phyloP scores from a whole-genome alignment of 768 basidiomycete species.

The Leucocoprinus leucothites region DNA sequence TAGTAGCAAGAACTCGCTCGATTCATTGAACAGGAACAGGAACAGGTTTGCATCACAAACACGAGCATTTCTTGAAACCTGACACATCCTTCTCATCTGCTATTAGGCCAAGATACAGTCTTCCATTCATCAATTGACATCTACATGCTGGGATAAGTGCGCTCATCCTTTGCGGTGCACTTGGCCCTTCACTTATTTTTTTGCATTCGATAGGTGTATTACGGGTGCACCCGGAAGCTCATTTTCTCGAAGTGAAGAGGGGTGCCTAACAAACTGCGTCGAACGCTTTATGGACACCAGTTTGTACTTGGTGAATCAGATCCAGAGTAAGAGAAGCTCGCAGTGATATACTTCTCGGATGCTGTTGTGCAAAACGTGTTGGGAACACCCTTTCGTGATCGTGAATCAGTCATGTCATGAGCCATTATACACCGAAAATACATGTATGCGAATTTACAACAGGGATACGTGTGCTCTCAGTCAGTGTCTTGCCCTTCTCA shows the following conservation, averaged over 20 bases:
- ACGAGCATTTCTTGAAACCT: neutral
- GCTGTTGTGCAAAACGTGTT: neutral
- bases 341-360: neutral
- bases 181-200: neutral
- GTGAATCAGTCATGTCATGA: too few species aligned
- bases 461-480: slow-evolving; percentile 14
- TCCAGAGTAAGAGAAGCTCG: slow-evolving; percentile 40
- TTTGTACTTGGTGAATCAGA: slow-evolving; percentile 73
- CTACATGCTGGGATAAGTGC: slow-evolving; percentile 92
- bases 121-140: slow-evolving; percentile 74
- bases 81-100: slow-evolving; percentile 13
- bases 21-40: slow-evolving; percentile 83
- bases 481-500: slow-evolving; percentile 27
- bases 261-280: slow-evolving; percentile 86
- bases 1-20: slow-evolving; percentile 74
- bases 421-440: too few species aligned
- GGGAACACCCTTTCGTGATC: too few species aligned
- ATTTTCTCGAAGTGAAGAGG: slow-evolving; percentile 77
- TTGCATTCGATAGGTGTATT: slow-evolving; percentile 57
- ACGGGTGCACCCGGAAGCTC: slow-evolving; percentile 73
- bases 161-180: slow-evolving; percentile 22
- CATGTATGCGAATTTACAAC: slow-evolving; percentile 10
- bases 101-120: slow-evolving; percentile 52
- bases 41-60: slow-evolving; percentile 47
- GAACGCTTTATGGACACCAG: slow-evolving; percentile 89